A percentile compares a stretch with the other conserved stretches of the same genome.
Conservation (phyloP, 2,329 filamentous ascomycete genomes). For the Westerdykella sp. region DNA sequence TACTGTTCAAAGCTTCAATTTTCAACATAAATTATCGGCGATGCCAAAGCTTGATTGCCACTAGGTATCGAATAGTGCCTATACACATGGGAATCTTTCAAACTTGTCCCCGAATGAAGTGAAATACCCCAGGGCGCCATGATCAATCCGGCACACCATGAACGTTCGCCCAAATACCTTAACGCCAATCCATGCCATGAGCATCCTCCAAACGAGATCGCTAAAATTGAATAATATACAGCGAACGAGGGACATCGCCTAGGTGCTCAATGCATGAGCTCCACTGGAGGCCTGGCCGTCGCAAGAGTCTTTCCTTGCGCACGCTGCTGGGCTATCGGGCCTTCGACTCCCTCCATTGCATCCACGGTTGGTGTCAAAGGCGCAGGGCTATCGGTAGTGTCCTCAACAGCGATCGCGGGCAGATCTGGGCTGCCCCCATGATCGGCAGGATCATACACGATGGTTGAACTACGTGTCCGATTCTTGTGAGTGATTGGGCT, state of each 20-base stretch:
- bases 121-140: too few species aligned
- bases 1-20: too few species aligned
- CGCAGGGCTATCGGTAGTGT: conserved; percentile 48
- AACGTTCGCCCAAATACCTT: too few species aligned
- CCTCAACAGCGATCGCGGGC: conserved; percentile 59
- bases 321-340: conserved; percentile 30
- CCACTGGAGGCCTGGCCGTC: conserved; percentile 36
- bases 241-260: neutral
- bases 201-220: neutral
- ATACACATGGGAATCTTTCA: too few species aligned
- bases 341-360: conserved; percentile 32
- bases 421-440: conserved; percentile 55
- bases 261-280: conserved; percentile 30
- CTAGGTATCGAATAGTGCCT: too few species aligned
- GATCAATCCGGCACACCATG: too few species aligned
- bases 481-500: conserved; percentile 20
- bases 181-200: conserved; percentile 23
- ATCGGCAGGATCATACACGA: conserved; percentile 58
- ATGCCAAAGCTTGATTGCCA: too few species aligned
- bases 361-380: conserved; percentile 44
- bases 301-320: conserved; percentile 28
- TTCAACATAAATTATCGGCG: too few species aligned
- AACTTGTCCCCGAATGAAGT: too few species aligned
- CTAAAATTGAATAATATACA: neutral
- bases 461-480: conserved; percentile 50